phyloP scores from a whole-genome alignment of 257 asterid genomes.

The Lycium ferocissimum region DNA sequence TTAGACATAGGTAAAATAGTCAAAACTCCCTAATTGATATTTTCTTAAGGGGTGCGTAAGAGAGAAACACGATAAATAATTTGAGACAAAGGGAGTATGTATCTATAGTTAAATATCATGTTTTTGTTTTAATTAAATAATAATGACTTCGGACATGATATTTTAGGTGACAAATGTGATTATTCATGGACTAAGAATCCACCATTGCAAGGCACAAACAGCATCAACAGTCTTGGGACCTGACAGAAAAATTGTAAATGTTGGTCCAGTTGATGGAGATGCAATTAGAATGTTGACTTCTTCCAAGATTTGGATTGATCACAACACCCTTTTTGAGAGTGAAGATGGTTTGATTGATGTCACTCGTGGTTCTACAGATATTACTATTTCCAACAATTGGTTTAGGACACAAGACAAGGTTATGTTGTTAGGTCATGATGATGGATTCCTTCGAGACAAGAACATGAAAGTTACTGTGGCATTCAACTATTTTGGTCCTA shows the following conservation, averaged over 20 bases:
- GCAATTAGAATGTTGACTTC: conserved; percentile 69
- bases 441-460: conserved; percentile 62
- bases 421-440: conserved; percentile 85
- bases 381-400: conserved; percentile 85
- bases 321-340: conserved; percentile 66
- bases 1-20: too few species aligned
- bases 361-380: conserved; percentile 74
- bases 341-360: conserved; percentile 78
- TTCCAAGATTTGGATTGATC: conserved; percentile 81
- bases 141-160: background rate
- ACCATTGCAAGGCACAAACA: conserved; percentile 61
- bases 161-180: conserved; percentile 71
- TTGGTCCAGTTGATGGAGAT: conserved; percentile 78
- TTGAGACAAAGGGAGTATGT: background rate
- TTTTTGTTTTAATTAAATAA: background rate
- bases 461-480: conserved; percentile 85
- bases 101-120: background rate
- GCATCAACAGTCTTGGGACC: conserved; percentile 68
- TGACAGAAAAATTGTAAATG: conserved; percentile 35
- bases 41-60: too few species aligned
- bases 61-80: too few species aligned
- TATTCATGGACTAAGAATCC: conserved; percentile 72
- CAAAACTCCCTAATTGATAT: too few species aligned
- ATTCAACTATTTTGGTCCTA: conserved; percentile 85
- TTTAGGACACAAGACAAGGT: conserved; percentile 75